Conservation (phyloP, 495 filamentous ascomycete genomes). For the Talaromyces ruber region DNA sequence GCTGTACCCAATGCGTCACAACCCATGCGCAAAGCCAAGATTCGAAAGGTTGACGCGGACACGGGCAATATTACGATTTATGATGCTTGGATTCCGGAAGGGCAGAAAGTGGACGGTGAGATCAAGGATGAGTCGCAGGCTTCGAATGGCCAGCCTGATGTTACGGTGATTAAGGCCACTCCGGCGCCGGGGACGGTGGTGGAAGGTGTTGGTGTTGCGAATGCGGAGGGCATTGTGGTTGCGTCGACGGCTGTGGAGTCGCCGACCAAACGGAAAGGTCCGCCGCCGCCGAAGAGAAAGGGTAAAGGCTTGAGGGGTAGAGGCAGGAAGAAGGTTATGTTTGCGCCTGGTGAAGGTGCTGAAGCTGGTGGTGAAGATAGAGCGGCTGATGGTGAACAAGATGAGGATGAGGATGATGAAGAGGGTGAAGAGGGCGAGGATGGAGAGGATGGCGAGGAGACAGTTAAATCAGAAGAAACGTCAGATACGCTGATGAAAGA, state of each 20-base stretch:
- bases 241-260: constrained; percentile 38
- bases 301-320: constrained; percentile 59
- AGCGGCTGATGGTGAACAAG: constrained; percentile 33
- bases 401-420: constrained; percentile 30
- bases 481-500: constrained; percentile 14
- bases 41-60: constrained; percentile 64
- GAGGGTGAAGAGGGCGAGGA: constrained; percentile 43
- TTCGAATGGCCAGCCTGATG: constrained; percentile 10
- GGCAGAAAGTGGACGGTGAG: constrained; percentile 74
- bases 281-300: constrained; percentile 71
- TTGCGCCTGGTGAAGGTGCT: constrained; percentile 34
- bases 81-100: constrained; percentile 72
- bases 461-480: constrained; percentile 26
- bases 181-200: constrained; percentile 51
- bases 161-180: constrained; percentile 33
- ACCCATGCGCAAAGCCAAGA: constrained; percentile 64
- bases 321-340: constrained; percentile 57
- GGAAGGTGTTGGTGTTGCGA: constrained; percentile 53
- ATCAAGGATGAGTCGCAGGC: constrained; percentile 49
- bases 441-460: constrained; percentile 48
- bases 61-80: constrained; percentile 69
- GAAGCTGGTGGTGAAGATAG: constrained; percentile 20
- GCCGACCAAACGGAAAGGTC: constrained; percentile 50
- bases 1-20: constrained; percentile 29
- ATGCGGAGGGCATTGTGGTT: constrained; percentile 53